phyloP scores from a whole-genome alignment of 495 filamentous ascomycete species.

The Coniosporium apollinis region DNA sequence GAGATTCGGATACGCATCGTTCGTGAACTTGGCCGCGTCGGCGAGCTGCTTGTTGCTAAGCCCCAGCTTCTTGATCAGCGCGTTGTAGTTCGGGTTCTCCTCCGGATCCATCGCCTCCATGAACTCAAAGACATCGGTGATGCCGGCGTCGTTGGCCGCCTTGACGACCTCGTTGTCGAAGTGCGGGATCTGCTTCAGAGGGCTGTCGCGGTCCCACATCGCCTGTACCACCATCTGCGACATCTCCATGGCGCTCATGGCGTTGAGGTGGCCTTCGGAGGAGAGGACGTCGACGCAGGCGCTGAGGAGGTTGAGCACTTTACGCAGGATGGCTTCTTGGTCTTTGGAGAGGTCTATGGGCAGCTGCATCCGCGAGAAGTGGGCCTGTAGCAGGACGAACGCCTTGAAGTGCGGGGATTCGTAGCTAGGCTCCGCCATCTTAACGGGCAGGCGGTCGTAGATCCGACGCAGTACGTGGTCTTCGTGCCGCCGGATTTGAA shows the following conservation, averaged over 20 bases:
- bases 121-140: slow-evolving; percentile 91
- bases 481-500: slow-evolving; percentile 90
- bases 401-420: slow-evolving; percentile 98
- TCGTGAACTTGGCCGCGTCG: slow-evolving; percentile 91
- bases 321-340: slow-evolving; percentile 73
- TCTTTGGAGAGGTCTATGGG: slow-evolving; percentile 96
- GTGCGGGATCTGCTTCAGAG: slow-evolving; percentile 93
- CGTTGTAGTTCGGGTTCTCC: slow-evolving; percentile 64
- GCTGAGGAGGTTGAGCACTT: slow-evolving; percentile 74
- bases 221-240: slow-evolving; percentile 98
- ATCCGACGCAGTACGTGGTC: slow-evolving; percentile 75
- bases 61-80: slow-evolving; percentile 57
- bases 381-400: slow-evolving; percentile 87
- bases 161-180: slow-evolving; percentile 75
- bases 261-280: slow-evolving; percentile 89
- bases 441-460: slow-evolving; percentile 87
- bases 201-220: slow-evolving; percentile 97
- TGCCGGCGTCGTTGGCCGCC: slow-evolving; percentile 59
- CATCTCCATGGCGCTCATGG: slow-evolving; percentile 98
- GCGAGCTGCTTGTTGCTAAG: slow-evolving; percentile 68
- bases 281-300: slow-evolving; percentile 90
- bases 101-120: slow-evolving; percentile 96
- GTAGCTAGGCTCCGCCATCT: slow-evolving; percentile 71
- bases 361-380: slow-evolving; percentile 93
- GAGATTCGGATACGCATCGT: slow-evolving; percentile 85